Conservation (phyloP, 495 filamentous ascomycete genomes). For the Annulohypoxylon bovei region DNA sequence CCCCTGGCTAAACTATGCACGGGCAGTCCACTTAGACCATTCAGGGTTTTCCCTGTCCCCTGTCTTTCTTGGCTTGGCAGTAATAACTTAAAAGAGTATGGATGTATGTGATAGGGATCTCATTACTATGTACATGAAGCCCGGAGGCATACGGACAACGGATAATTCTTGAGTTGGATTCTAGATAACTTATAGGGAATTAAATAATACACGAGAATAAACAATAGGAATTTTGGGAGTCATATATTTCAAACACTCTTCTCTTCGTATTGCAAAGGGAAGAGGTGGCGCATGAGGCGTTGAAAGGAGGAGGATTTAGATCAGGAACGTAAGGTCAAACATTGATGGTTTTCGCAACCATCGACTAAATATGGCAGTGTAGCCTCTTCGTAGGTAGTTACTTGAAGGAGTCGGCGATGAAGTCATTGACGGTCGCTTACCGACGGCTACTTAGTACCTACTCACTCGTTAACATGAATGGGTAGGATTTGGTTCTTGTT, state of each 20-base stretch:
- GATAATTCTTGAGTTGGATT: slow-evolving; percentile 4
- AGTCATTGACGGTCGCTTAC: neutral
- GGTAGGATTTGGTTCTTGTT: slow-evolving; percentile 18
- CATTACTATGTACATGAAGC: neutral
- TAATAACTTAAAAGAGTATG: slow-evolving; percentile 38
- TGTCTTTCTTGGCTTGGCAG: slow-evolving; percentile 31
- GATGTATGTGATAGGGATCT: slow-evolving; percentile 12
- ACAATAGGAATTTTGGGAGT: neutral
- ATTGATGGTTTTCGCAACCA: slow-evolving; percentile 22
- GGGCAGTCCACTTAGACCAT: slow-evolving; percentile 21
- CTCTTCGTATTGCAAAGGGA: slow-evolving; percentile 2
- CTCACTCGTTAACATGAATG: slow-evolving; percentile 25
- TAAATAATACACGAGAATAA: slow-evolving; percentile 11
- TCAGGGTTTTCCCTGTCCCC: slow-evolving; percentile 28
- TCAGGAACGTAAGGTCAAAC: slow-evolving; percentile 36
- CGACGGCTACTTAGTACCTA: neutral
- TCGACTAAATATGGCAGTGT: slow-evolving; percentile 20
- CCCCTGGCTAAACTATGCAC: slow-evolving; percentile 46
- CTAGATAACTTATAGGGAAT: slow-evolving; percentile 14
- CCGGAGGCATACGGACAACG: neutral
- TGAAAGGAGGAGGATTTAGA: slow-evolving; percentile 33
- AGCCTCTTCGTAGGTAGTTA: slow-evolving; percentile 4
- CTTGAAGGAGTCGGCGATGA: slow-evolving; percentile 8
- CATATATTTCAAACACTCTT: neutral
- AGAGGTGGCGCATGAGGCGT: slow-evolving; percentile 5